Percentiles rank a stretch among this genome's conserved stretches.
phyloP scores from a whole-genome alignment of 2,329 filamentous ascomycete species.

The Stagonosporopsis cucurbitacearum region DNA sequence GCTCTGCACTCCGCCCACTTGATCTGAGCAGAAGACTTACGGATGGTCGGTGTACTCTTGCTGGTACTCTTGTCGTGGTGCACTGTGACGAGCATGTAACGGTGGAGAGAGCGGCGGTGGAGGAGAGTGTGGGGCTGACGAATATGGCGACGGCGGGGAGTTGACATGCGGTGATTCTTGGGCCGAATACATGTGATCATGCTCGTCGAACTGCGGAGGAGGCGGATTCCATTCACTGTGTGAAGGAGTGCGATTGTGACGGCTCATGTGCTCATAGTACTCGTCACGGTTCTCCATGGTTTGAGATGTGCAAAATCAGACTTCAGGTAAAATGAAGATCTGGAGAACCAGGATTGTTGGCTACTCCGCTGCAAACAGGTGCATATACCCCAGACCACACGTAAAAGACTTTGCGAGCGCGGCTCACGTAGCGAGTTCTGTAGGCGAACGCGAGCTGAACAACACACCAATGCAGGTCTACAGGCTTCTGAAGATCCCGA shows the following conservation, averaged over 20 bases:
- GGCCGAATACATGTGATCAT: slow-evolving; percentile 23
- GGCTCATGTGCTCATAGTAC: slow-evolving; percentile 4
- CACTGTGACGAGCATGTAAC: slow-evolving; percentile 21
- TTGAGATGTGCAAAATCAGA: background rate
- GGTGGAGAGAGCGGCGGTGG: slow-evolving; percentile 25
- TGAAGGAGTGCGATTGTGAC: slow-evolving; percentile 8
- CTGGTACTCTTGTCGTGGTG: slow-evolving; percentile 20
- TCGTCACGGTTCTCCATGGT: slow-evolving; percentile 9
- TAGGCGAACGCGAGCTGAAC: slow-evolving; percentile 18
- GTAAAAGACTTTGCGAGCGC: slow-evolving; percentile 1
- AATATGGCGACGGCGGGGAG: slow-evolving; percentile 12
- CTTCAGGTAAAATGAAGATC: background rate
- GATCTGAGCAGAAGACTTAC: background rate
- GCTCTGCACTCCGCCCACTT: background rate
- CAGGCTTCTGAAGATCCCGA: slow-evolving; percentile 16
- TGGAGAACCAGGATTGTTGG: background rate
- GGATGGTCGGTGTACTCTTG: slow-evolving; percentile 20
- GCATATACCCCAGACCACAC: background rate
- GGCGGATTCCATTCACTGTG: slow-evolving; percentile 31
- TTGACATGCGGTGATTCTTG: slow-evolving; percentile 12
- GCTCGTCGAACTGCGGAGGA: slow-evolving; percentile 30
- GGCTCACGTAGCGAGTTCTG: slow-evolving; percentile 8
- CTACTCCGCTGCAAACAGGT: background rate
- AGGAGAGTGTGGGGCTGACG: slow-evolving; percentile 20
- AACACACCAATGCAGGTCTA: slow-evolving; percentile 15